Conservation (phyloP, 768 basidiomycete genomes). For the Chalciporus piperatus region DNA sequence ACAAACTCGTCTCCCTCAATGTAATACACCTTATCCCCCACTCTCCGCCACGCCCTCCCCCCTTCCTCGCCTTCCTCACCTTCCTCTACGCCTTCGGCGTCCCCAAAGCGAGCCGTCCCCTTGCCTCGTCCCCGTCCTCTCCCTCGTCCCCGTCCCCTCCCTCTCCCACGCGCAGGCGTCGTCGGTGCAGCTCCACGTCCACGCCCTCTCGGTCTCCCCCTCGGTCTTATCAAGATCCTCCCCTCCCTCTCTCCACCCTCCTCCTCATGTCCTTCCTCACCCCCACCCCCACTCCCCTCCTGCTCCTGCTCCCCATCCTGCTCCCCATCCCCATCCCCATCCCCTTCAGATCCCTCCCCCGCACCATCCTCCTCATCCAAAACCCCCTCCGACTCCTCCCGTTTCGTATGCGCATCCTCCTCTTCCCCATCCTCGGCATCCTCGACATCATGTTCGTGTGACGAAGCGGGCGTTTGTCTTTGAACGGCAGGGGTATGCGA, state of each 20-base stretch:
- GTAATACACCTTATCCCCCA: constrained; percentile 71
- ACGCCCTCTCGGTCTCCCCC: constrained; percentile 40
- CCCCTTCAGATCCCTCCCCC: constrained; percentile 25
- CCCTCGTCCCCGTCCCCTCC: constrained; percentile 39
- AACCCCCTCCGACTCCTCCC: constrained; percentile 30
- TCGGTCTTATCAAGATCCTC: constrained; percentile 30
- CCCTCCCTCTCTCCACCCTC: constrained; percentile 36
- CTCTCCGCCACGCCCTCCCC: constrained; percentile 69
- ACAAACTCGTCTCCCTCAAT: constrained; percentile 90
- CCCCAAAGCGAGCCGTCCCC: constrained; percentile 30
- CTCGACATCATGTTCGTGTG: constrained; percentile 11
- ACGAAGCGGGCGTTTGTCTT: constrained; percentile 9
- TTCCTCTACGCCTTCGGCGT: constrained; percentile 39
- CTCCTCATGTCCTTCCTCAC: constrained; percentile 28
- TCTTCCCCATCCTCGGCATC: constrained; percentile 23
- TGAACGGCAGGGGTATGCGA: constrained; percentile 22
- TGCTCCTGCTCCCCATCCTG: constrained; percentile 29
- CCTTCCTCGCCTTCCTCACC: constrained; percentile 38
- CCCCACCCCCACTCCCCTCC: constrained; percentile 30
- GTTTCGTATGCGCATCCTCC: constrained; percentile 27
- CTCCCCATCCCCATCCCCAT: constrained; percentile 25
- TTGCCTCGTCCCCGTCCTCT: constrained; percentile 40
- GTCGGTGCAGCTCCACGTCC: constrained; percentile 29
- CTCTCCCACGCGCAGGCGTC: constrained; percentile 35
- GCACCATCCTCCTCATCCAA: constrained; percentile 32